A percentile compares a stretch with the other conserved stretches of the same genome.
Evolutionary conservation across 305 asterid genomes (phyloP).

Genomic region (Solanum chacoense): DNA sequence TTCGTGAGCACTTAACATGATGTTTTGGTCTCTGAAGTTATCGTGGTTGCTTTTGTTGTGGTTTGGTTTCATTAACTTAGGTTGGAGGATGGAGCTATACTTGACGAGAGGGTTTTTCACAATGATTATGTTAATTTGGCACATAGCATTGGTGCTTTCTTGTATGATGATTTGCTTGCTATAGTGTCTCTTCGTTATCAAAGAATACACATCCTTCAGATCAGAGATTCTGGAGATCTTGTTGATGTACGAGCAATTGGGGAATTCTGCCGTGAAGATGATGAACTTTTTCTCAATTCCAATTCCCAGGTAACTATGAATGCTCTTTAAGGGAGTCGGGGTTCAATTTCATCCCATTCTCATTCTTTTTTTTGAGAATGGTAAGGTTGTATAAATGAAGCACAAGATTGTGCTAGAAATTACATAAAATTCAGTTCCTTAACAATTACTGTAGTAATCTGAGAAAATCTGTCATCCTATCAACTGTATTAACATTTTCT

Average conservation of each 20-base stretch:
- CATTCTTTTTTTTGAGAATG: neutral
- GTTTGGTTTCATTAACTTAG: constrained; percentile 26
- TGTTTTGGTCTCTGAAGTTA: neutral
- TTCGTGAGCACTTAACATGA: neutral
- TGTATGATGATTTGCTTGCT: constrained; percentile 91
- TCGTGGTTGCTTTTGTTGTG: constrained; percentile 1
- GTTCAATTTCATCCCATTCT: neutral
- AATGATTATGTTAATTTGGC: constrained; percentile 88
- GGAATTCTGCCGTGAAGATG: constrained; percentile 87
- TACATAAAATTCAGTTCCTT: neutral
- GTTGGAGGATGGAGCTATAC: constrained; percentile 80
- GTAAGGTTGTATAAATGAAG: neutral
- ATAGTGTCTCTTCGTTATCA: constrained; percentile 89
- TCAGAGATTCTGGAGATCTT: constrained; percentile 85
- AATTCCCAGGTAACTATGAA: constrained; percentile 70
- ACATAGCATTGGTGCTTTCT: constrained; percentile 76
- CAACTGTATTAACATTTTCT: neutral
- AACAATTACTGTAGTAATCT: neutral
- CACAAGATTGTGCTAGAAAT: neutral
- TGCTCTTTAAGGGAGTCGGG: constrained; percentile 6
- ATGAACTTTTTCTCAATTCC: constrained; percentile 83
- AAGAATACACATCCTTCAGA: constrained; percentile 87
- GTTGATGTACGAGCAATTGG: constrained; percentile 81
- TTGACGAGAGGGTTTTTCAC: constrained; percentile 74
- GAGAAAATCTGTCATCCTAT: neutral